These are phyloP conservation scores for Potentilla sterilis DNA, from an alignment of 306 rosid species.

Conservation along the genomic window DNA sequence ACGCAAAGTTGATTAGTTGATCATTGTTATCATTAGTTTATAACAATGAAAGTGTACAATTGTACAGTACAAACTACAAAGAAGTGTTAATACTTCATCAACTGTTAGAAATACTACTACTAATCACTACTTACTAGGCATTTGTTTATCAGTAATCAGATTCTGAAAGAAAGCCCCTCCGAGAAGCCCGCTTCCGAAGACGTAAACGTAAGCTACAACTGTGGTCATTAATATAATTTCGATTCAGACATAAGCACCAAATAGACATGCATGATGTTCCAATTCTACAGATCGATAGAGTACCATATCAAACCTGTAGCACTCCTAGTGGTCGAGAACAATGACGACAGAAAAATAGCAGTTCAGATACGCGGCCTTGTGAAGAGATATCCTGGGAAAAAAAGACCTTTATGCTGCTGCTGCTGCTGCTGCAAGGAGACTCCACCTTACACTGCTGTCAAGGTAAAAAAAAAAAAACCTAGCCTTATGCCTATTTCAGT, in stretches of 20 bases:
- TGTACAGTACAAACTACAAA: neutral
- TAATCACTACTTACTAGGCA: slow-evolving; percentile 61
- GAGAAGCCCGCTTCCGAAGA: slow-evolving; percentile 76
- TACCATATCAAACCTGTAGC: slow-evolving; percentile 63
- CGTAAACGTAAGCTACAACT: slow-evolving; percentile 73
- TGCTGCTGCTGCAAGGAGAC: slow-evolving; percentile 37
- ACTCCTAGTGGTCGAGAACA: slow-evolving; percentile 63
- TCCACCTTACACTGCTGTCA: slow-evolving; percentile 60
- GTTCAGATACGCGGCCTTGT: slow-evolving; percentile 82
- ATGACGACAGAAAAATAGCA: slow-evolving; percentile 54
- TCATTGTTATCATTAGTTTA: neutral
- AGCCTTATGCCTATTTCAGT: neutral
- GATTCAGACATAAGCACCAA: neutral
- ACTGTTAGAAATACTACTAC: neutral
- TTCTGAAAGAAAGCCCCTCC: slow-evolving; percentile 58
- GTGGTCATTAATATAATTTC: slow-evolving; percentile 5
- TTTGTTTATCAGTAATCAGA: slow-evolving; percentile 40
- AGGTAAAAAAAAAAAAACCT: slow-evolving; percentile 39
- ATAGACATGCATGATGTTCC: neutral
- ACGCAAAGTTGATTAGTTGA: neutral
- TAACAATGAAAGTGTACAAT: neutral
- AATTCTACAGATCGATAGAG: neutral
- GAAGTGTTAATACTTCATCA: neutral
- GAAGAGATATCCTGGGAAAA: slow-evolving; percentile 67
- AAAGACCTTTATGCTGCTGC: slow-evolving; percentile 44